Evolutionary conservation across 2,329 filamentous ascomycete species (phyloP), one percentile per base, ranked within the genome.

Genomic region (Sarocladium strictum): DNA sequence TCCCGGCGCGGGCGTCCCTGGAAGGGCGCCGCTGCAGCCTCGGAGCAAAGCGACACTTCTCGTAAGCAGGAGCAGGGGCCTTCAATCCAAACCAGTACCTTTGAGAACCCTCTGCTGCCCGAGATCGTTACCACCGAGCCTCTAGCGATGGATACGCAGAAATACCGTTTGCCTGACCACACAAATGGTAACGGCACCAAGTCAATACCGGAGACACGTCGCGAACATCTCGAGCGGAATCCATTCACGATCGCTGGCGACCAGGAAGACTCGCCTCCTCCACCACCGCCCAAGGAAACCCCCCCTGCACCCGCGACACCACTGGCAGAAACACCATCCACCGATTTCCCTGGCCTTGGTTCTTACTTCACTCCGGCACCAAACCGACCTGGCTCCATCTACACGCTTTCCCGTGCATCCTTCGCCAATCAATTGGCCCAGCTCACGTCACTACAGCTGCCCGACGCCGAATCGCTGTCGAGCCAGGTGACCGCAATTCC

Each of bases 341-440:
- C 70, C 57, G 73, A 77, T 27, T 79, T 73, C 58, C 71, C 76
- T 41, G 78, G 81, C 54, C 71, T 79, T 29, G 72, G 76, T 37
- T 76, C 79, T 35, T 88, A 88, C 67, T 89, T 90, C 67, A 84
- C 85, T 35, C 81, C 83, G 3, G 81, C 81, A 21, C 75, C 84
- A 45, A 82, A 81, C 56, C 81, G 91, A 12, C 79, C 91, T 3
- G 89, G 89, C 40, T 97, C 93, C 33, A 91, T 97, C 61, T 97
- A 96, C 71, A 96, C 94, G 1, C 81, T 99, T 56, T 96, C 91
- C 2, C 84, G 93, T 43, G 88, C 87, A 32, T 97, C 93, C 6
- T 96, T 99, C 69, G 89, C 90, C 59, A 95, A 89, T 63, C 94
- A 97, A 69, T 83, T 97, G 53, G 89, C 90, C 49, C 91, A 97